Percentiles rank a stretch among this genome's conserved stretches.
phyloP scores from a whole-genome alignment of 495 filamentous ascomycete species.

The Aspergillus mulundensis region DNA sequence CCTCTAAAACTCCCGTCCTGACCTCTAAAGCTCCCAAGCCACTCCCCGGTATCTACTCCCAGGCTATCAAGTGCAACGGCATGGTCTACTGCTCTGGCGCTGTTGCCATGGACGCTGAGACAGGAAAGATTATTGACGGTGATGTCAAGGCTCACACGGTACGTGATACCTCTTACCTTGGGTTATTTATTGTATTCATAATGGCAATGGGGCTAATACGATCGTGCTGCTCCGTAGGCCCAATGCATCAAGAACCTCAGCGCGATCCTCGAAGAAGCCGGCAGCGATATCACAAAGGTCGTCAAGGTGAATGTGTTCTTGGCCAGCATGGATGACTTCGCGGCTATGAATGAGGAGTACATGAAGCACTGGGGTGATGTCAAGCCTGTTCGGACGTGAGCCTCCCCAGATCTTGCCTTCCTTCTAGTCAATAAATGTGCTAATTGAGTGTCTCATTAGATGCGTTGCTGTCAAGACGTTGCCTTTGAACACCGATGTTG shows the following conservation, averaged over 20 bases:
- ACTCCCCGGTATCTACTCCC: constrained; percentile 49
- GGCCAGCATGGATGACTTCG: constrained; percentile 65
- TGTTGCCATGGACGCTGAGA: constrained; percentile 43
- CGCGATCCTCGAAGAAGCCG: constrained; percentile 62
- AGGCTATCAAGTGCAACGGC: constrained; percentile 54
- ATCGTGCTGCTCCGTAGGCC: constrained; percentile 10
- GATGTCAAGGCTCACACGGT: constrained; percentile 50
- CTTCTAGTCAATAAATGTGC: background rate
- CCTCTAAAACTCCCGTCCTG: constrained; percentile 34
- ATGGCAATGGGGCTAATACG: background rate
- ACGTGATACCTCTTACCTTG: constrained; percentile 6
- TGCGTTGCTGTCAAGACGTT: constrained; percentile 66
- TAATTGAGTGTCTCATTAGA: constrained; percentile 14
- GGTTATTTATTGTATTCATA: background rate
- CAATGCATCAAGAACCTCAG: constrained; percentile 60
- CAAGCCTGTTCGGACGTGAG: constrained; percentile 55
- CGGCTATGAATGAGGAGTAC: constrained; percentile 59
- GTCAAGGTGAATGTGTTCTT: constrained; percentile 70
- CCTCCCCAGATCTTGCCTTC: constrained; percentile 4
- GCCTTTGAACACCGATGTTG: constrained; percentile 63
- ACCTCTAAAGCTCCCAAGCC: constrained; percentile 52
- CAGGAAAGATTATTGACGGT: constrained; percentile 43
- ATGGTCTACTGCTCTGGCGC: constrained; percentile 56
- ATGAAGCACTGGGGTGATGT: constrained; percentile 54
- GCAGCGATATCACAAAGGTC: constrained; percentile 58